Percentiles rank a stretch among this genome's conserved stretches.
Evolutionary conservation across 129 eudicot species (phyloP).

Genomic region (Flaveria brownii): DNA sequence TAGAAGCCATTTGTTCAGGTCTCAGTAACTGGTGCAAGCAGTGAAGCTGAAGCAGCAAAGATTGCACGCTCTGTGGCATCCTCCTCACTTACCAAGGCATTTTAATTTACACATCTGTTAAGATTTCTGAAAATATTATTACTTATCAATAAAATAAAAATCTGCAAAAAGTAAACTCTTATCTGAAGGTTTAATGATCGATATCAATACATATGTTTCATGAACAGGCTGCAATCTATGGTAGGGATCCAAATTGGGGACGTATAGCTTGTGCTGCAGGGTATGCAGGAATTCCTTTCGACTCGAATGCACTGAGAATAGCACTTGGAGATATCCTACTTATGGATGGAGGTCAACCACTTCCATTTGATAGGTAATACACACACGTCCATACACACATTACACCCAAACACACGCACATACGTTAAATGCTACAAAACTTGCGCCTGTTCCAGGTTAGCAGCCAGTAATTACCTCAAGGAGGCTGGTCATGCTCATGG

Average conservation of each 20-base stretch:
- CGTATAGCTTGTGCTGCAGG: slow-evolving; percentile 99
- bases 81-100: slow-evolving; percentile 32
- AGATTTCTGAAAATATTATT: background rate
- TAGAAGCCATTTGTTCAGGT: slow-evolving; percentile 47
- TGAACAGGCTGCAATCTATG: slow-evolving; percentile 81
- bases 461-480: slow-evolving; percentile 78
- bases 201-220: slow-evolving; percentile 13
- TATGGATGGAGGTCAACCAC: slow-evolving; percentile 92
- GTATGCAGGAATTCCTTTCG: slow-evolving; percentile 76
- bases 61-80: slow-evolving; percentile 87
- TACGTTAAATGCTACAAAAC: slow-evolving; percentile 20
- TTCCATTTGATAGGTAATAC: slow-evolving; percentile 70
- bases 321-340: slow-evolving; percentile 80
- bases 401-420: background rate
- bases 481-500: slow-evolving; percentile 86
- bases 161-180: background rate
- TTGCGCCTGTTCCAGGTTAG: slow-evolving; percentile 49
- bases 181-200: background rate
- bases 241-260: slow-evolving; percentile 99
- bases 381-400: background rate
- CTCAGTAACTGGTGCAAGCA: slow-evolving; percentile 68
- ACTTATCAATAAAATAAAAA: background rate
- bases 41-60: slow-evolving; percentile 87
- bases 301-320: slow-evolving; percentile 67
- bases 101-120: background rate